These are phyloP conservation scores for Tetradesmus obliquus DNA, from an alignment of 139 green algal species.

Conservation along the genomic window DNA sequence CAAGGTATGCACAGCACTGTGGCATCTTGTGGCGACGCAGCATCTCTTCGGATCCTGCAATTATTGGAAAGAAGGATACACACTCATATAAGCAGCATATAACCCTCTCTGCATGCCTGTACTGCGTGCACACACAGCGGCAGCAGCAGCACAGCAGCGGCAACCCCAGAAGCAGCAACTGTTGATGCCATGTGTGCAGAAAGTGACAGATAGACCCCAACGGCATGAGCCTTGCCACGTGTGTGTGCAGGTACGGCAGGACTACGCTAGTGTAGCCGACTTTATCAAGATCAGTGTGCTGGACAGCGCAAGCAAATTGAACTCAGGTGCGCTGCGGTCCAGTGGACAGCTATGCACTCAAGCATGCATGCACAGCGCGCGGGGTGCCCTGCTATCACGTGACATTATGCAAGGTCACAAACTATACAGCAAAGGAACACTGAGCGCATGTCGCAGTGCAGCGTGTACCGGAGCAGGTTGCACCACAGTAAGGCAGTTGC, in stretches of 20 bases:
- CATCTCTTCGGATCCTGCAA: neutral
- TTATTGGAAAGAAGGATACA: too few species aligned
- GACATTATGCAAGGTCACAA: too few species aligned
- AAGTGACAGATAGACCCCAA: neutral
- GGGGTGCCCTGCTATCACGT: too few species aligned
- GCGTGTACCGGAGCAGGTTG: neutral
- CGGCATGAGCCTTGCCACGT: neutral
- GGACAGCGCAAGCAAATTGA: slow-evolving; percentile 29
- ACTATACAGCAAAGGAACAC: too few species aligned
- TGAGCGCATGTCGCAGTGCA: neutral
- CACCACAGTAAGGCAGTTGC: too few species aligned
- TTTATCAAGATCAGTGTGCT: slow-evolving; percentile 52
- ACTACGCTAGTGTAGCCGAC: slow-evolving; percentile 50
- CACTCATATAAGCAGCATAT: too few species aligned
- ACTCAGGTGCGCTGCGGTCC: slow-evolving; percentile 19
- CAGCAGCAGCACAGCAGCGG: neutral
- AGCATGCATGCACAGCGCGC: too few species aligned
- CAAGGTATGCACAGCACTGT: slow-evolving; percentile 11
- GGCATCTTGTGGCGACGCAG: neutral
- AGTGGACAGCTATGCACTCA: too few species aligned
- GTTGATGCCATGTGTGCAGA: neutral
- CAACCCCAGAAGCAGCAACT: neutral
- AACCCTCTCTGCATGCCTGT: too few species aligned
- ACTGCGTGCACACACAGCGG: neutral
- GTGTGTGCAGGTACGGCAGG: slow-evolving; percentile 32